Percentiles rank a stretch among this genome's conserved stretches.
Conservation (phyloP, 78 protist species). For the Dictyostelium brefeldianum region DNA sequence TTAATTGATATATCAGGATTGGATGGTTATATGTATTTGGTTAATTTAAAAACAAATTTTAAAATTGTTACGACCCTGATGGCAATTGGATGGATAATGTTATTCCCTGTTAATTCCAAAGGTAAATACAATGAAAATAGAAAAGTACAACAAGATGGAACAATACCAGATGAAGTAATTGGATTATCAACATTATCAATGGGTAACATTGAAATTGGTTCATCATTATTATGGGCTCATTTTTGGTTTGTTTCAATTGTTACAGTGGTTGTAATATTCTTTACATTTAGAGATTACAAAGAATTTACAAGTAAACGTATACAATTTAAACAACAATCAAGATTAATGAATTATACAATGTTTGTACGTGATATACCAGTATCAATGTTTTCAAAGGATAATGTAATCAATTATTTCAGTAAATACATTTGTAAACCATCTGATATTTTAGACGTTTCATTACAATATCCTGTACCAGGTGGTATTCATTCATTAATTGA, state of each 20-base stretch:
- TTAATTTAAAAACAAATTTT: neutral
- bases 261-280: neutral
- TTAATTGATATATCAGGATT: slow-evolving; percentile 34
- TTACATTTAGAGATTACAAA: neutral
- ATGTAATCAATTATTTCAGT: neutral
- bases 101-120: slow-evolving; percentile 10
- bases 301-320: neutral
- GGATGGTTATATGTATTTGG: slow-evolving; percentile 27
- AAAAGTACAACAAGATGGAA: neutral
- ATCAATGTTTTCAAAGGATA: neutral
- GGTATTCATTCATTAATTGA: neutral
- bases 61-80: neutral
- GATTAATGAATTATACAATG: neutral
- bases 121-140: slow-evolving; percentile 24
- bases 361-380: slow-evolving; percentile 6
- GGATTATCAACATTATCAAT: slow-evolving; percentile 21
- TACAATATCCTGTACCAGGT: slow-evolving; percentile 1
- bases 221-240: slow-evolving; percentile 17
- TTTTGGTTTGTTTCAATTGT: neutral
- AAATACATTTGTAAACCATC: neutral
- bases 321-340: neutral
- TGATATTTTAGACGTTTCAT: neutral
- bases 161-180: neutral
- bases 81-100: slow-evolving; percentile 5
- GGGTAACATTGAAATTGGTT: slow-evolving; percentile 29